A percentile compares a stretch with the other conserved stretches of the same genome.
These are phyloP conservation scores for Miamiensis avidus DNA, from an alignment of 169 alveolate species.

Conservation along the genomic window DNA sequence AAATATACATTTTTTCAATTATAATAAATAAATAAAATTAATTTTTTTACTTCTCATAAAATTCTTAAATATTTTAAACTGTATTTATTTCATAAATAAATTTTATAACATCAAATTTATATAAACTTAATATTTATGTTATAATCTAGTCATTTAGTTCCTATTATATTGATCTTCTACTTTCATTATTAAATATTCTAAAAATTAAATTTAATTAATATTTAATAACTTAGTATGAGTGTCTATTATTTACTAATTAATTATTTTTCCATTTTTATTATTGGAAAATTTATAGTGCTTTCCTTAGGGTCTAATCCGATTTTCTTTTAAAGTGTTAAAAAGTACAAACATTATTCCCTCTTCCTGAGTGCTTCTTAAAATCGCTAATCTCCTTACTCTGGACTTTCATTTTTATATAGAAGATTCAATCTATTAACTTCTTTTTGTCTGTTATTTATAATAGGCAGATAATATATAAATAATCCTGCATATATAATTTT, in stretches of 20 bases:
- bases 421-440: conserved; percentile 14
- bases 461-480: too few relatives aligned
- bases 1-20: background rate
- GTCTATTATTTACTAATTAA: background rate
- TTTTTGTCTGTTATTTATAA: too few relatives aligned
- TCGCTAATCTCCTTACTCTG: too few relatives aligned
- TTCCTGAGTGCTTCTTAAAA: too few relatives aligned
- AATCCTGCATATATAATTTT: too few relatives aligned
- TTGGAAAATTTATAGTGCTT: background rate
- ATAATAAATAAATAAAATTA: background rate
- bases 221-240: conserved; percentile 1
- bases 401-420: conserved; percentile 1
- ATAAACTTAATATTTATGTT: background rate
- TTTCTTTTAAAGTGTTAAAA: too few relatives aligned
- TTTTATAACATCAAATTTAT: conserved; percentile 5
- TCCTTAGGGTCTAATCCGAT: too few relatives aligned
- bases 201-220: background rate
- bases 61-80: background rate
- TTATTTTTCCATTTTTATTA: background rate
- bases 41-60: conserved; percentile 1
- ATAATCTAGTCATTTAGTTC: background rate
- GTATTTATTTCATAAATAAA: conserved; percentile 10
- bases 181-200: conserved; percentile 2
- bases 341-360: too few relatives aligned
- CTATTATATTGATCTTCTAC: background rate